These are phyloP conservation scores for Penicillium sp. DNA, from an alignment of 2,329 filamentous ascomycete genomes.

Conservation along the genomic window DNA sequence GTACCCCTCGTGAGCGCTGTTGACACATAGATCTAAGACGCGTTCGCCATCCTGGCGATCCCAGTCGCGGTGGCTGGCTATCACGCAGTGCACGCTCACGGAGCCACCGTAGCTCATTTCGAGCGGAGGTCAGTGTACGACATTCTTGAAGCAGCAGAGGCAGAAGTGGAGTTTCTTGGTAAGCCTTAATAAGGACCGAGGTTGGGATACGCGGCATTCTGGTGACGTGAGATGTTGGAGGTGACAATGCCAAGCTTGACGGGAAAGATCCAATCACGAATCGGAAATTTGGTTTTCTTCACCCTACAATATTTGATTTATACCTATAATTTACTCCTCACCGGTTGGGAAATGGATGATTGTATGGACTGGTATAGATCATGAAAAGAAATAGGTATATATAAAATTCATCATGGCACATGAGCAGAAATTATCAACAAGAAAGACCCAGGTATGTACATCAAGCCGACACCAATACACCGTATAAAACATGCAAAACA, in stretches of 20 bases:
- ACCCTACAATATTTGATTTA: neutral
- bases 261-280: neutral
- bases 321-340: neutral
- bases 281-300: too few relatives aligned
- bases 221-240: neutral
- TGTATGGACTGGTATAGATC: neutral
- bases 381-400: slow-evolving; percentile 1
- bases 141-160: slow-evolving; percentile 46
- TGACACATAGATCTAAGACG: slow-evolving; percentile 40
- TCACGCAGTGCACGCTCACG: slow-evolving; percentile 36
- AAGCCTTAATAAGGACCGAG: slow-evolving; percentile 37
- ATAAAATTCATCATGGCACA: slow-evolving; percentile 6
- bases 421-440: slow-evolving; percentile 1
- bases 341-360: neutral
- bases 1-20: slow-evolving; percentile 61
- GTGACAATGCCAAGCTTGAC: neutral
- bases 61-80: slow-evolving; percentile 1
- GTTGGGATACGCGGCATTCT: slow-evolving; percentile 46
- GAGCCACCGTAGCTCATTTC: slow-evolving; percentile 51
- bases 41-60: slow-evolving; percentile 25
- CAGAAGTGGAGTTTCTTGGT: slow-evolving; percentile 37
- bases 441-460: slow-evolving; percentile 5
- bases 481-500: slow-evolving; percentile 10
- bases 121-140: slow-evolving; percentile 44
- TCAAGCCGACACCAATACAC: slow-evolving; percentile 10